phyloP scores from a whole-genome alignment of 2,329 filamentous ascomycete genomes.

The Nothophaeocryptopus gaeumannii region DNA sequence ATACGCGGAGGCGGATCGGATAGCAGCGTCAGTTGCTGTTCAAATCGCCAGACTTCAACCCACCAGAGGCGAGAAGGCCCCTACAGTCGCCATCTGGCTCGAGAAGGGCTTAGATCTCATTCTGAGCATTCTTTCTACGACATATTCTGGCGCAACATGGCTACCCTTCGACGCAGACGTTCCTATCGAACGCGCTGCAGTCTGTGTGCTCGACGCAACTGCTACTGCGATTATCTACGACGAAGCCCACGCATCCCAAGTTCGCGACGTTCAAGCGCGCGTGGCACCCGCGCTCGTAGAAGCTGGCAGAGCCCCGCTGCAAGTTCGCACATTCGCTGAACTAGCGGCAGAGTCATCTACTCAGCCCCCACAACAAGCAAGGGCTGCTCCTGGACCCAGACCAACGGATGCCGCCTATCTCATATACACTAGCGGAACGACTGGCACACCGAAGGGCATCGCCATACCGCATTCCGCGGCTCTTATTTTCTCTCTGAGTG shows the following conservation, averaged over 20 bases:
- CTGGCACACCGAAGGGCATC: conserved; percentile 29
- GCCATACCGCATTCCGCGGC: conserved; percentile 24
- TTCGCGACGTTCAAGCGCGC: conserved; percentile 14
- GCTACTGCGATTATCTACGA: conserved; percentile 21
- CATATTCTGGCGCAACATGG: conserved; percentile 28
- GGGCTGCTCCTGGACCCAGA: conserved; percentile 4
- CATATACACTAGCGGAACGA: conserved; percentile 32
- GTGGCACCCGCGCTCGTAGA: conserved; percentile 4
- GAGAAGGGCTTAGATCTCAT: conserved; percentile 25
- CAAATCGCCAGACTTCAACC: conserved; percentile 10
- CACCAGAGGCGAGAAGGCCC: background rate
- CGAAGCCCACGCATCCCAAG: conserved; percentile 17
- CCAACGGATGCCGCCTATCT: conserved; percentile 26
- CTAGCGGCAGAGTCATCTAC: conserved; percentile 1
- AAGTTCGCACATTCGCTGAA: conserved; percentile 13
- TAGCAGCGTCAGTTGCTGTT: conserved; percentile 18
- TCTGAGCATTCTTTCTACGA: conserved; percentile 24
- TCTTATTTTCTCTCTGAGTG: conserved; percentile 20
- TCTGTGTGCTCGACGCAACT: conserved; percentile 20
- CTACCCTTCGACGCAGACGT: conserved; percentile 27
- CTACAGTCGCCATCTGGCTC: conserved; percentile 24
- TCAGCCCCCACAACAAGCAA: background rate
- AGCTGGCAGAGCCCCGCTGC: conserved; percentile 2
- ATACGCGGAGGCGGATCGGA: conserved; percentile 20
- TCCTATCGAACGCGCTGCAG: conserved; percentile 22